phyloP scores from a whole-genome alignment of 257 asterid genomes.

The Nicotiana attenuata region DNA sequence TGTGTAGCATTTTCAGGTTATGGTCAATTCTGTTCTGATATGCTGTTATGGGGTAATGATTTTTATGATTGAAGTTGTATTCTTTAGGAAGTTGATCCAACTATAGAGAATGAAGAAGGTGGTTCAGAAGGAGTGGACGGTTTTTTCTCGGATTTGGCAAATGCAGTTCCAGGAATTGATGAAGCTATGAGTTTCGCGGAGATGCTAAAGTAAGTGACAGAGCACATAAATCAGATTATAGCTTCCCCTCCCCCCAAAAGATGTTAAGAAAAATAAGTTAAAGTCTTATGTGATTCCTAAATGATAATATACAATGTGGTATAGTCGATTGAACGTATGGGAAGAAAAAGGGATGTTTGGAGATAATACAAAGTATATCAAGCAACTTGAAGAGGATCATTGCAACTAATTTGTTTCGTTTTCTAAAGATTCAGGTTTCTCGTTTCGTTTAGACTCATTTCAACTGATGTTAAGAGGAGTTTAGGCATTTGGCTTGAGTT shows the following conservation, averaged over 20 bases:
- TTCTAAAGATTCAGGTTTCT: neutral
- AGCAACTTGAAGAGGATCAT: neutral
- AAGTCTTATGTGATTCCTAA: no score
- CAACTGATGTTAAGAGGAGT: neutral
- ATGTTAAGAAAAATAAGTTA: neutral
- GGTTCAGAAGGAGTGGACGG: constrained; percentile 74
- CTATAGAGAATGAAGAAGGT: constrained; percentile 64
- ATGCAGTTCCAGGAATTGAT: constrained; percentile 94
- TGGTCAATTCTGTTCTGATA: neutral
- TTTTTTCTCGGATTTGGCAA: constrained; percentile 79
- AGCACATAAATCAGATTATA: no score
- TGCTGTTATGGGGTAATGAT: constrained; percentile 6
- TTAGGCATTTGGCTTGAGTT: neutral
- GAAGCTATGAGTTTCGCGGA: constrained; percentile 99
- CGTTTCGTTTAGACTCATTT: neutral
- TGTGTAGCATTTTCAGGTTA: neutral
- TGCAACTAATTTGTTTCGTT: neutral
- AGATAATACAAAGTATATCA: neutral
- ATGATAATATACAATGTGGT: no score
- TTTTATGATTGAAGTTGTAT: constrained; percentile 7
- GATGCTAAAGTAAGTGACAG: constrained; percentile 75
- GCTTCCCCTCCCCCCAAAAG: neutral
- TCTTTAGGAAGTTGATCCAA: constrained; percentile 91
- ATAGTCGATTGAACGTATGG: no score
- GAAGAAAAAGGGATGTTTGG: neutral